phyloP scores from a whole-genome alignment of 2,329 filamentous ascomycete species.

The Colletotrichum viniferum region DNA sequence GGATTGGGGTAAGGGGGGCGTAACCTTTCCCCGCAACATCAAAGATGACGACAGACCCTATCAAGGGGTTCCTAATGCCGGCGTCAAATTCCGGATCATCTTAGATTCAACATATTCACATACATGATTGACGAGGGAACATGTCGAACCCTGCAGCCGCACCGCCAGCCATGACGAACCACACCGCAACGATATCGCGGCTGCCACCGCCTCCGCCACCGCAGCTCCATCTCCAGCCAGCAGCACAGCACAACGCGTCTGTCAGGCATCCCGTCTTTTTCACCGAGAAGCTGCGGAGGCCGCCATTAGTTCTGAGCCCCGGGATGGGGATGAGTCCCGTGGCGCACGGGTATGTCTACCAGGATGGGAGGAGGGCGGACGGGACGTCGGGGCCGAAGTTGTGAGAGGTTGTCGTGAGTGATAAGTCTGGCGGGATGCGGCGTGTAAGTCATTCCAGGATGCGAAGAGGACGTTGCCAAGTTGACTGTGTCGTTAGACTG shows the following conservation, averaged over 20 bases:
- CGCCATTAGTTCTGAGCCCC: constrained; percentile 43
- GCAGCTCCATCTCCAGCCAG: constrained; percentile 22
- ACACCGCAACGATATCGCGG: neutral
- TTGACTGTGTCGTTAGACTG: neutral
- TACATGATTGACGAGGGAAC: neutral
- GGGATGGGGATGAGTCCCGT: constrained; percentile 49
- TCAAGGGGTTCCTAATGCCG: neutral
- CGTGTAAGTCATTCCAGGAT: neutral
- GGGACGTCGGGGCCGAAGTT: constrained; percentile 37
- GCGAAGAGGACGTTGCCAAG: fast-evolving
- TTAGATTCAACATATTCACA: neutral
- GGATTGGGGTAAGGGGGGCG: neutral
- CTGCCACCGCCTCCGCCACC: neutral
- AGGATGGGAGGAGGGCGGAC: constrained; percentile 40
- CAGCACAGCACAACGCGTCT: constrained; percentile 55
- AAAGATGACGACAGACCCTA: constrained; percentile 13
- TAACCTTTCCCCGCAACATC: constrained; percentile 16
- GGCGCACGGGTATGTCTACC: constrained; percentile 65
- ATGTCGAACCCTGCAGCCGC: neutral
- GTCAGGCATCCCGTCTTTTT: constrained; percentile 78
- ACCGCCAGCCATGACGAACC: constrained; percentile 1
- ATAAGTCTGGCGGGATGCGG: neutral
- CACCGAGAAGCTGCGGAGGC: constrained; percentile 64
- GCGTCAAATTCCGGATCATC: neutral
- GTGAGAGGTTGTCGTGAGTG: constrained; percentile 27